Evolutionary conservation across 257 asterid genomes (phyloP).

Genomic region (Salvia splendens): DNA sequence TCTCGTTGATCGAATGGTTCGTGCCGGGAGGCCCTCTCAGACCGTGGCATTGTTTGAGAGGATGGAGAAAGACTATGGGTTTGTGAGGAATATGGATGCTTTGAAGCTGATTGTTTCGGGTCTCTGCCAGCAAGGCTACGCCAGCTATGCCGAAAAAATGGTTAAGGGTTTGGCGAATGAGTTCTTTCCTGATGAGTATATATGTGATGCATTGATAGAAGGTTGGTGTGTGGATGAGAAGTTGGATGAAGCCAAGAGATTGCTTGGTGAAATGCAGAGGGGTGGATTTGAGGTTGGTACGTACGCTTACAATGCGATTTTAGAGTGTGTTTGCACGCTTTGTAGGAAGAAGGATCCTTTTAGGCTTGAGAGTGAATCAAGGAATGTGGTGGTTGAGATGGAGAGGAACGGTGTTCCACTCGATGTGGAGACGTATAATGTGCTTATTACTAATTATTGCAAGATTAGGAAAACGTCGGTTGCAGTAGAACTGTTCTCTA

Average conservation of each 20-base stretch:
- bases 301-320: constrained; percentile 62
- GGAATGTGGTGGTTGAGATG: constrained; percentile 69
- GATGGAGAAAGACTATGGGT: constrained; percentile 77
- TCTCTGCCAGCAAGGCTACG: constrained; percentile 73
- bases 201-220: constrained; percentile 70
- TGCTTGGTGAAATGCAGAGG: constrained; percentile 74
- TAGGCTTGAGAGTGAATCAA: constrained; percentile 56
- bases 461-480: constrained; percentile 74
- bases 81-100: constrained; percentile 52
- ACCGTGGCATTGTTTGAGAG: constrained; percentile 65
- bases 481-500: constrained; percentile 57
- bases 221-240: constrained; percentile 94
- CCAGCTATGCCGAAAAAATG: constrained; percentile 88
- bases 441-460: constrained; percentile 73
- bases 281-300: constrained; percentile 84
- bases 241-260: constrained; percentile 71
- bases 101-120: constrained; percentile 60
- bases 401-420: constrained; percentile 84
- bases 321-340: constrained; percentile 84
- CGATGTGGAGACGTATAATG: constrained; percentile 81
- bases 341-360: constrained; percentile 88
- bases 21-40: constrained; percentile 79
- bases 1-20: constrained; percentile 68
- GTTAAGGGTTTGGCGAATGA: constrained; percentile 79
- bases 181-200: constrained; percentile 76